Base-by-base conservation (phyloP, 768 basidiomycete genomes). In the Boletus sp. region DNA sequence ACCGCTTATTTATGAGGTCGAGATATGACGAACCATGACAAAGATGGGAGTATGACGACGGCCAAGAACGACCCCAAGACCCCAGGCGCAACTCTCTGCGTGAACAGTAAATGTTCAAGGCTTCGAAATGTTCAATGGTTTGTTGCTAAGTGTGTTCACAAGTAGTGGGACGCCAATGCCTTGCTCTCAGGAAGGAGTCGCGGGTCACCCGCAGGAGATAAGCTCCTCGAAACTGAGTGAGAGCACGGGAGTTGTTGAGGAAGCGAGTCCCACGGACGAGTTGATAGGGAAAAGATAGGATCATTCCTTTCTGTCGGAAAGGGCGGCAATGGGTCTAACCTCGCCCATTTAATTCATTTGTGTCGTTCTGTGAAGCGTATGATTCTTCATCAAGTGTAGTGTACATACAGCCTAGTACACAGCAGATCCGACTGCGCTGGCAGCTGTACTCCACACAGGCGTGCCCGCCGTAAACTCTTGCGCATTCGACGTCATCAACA, bases 401-500 rank as follows among this genome's bases (percentile, higher is more conserved):
- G 33, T 27, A 38, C 21, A 43, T 27, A 38, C 21, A 43, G 6
- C n/a, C 60, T 65, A 71, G 40, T 69, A 67, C 53, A 75, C 70
- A 47, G 66, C 67, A 8, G 75, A 69, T 25, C 72, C 70, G 13
- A 72, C 59, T 23, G 72, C 59, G 25, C 19, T 21, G 13, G 57
- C 40, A 29, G 72, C 66, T 7, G 70, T 54, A 19, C 66, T 58
- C 35, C 73, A 62, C 5, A 66, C 63, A 1, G 77, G 75, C 15
- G 57, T 42, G 19, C 62, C 64, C 51, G 75, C 74, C 54, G 55
- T 65, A 69, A 90, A 88, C 34, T 85, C 84, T 10, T 62, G 66
- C n/a, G 88, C 86, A 38, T 75, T 70, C 61, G 85, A 75, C 21
- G 88, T 82, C 81, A 95, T 87, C 42, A 95, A 77, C 19, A 95